Base-by-base conservation (phyloP, 495 filamentous ascomycete genomes). In the Jackrogersella multiformis region DNA sequence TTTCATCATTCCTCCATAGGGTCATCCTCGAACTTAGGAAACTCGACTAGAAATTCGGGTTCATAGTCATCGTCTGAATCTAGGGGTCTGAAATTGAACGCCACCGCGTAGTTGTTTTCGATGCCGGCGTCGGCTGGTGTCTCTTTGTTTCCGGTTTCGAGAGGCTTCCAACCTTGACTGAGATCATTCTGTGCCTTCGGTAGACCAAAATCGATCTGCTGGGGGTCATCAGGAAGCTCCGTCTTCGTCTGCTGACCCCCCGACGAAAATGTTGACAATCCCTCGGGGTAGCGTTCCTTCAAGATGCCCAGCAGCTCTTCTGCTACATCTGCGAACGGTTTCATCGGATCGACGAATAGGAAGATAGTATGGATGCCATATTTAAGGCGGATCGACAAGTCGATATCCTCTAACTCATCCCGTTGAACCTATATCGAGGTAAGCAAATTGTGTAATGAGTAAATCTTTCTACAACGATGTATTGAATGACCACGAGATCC, bases 291-390 rank as follows among this genome's bases (percentile, higher is more conserved):
- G 21, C 83, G 76, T 64, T 84, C 77, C 41, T 70, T 64, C 62
- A 85, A 56, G 69, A 78, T 81, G n/a, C 79, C 72, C 15, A 93
- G 80, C 1, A 97, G 84, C 6, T 89, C 84, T 6, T 83, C 65
- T 72, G 90, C 91, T 41, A 92, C 76, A 1, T 80, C 75, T 16
- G 75, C 61, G 69, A 96, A 87, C 24, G 87, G 72, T 64, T 87
- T 82, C 41, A 85, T 79, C 2, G 88, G 80, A 35, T 86, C 82
- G 26, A 88, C 82, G 66, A 91, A 86, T 26, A 97, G 81, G 69
- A 94, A 83, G 69, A 96, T 80, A 23, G 91, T 96, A 57, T 87
- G 88, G 59, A 86, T 90, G 76, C 90, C 87, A 77, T 90, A 82
- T 70, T 96, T 97, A 76, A 96, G 87, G 23, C 89, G 85, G 35